Evolutionary conservation across 371 early-diverging fungal species (phyloP), one percentile per base, ranked within the genome.

Genomic region (Phascolomyces articulosus): DNA sequence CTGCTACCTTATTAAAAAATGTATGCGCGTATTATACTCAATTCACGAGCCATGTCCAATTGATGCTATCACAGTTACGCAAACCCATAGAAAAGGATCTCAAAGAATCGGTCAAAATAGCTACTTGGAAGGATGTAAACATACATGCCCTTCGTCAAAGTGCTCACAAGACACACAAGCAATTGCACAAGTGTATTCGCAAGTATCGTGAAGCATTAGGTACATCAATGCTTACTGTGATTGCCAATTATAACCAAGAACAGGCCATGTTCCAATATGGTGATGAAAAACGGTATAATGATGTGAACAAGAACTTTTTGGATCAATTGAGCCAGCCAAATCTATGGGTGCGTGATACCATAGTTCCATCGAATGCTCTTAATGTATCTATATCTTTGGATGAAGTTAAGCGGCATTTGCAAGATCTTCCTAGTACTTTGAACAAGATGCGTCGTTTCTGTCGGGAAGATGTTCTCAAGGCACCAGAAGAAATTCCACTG

Each of bases 61-160:
- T 74, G 11, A 82, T 83, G 28, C 65, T 95, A 27, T 75, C 79
- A 11, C 73, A 80, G 24, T 65, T 83, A 20, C 87, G 90, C 62
- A 85, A 90, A 63, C 91, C 96, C 4, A 91, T 98, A 41, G 87
- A 89, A 53, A 93, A 91, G 66, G 96, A 98, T 38, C 84, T 98
- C 67, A 88, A 91, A 63, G 94, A 95, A 59, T 95, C 91, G 70
- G 97, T 97, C 54, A 93, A 93, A 77, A 92, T 98, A 64, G 97
- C 98, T 15, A 91, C 86, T 49, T 98, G 98, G 97, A 95, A 96
- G 77, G 99, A 98, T 75, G 91, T 96, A 41, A 98, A 96, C 64
- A 91, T 96, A n/a, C 91, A 91, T 65, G 95, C 98, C 0, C 78
- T 98, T 44, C 88, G 91, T 40, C 93, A 93, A 65, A 93, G 93